phyloP scores from a whole-genome alignment of 352 stramenopile genomes.

The Pythium biforme region DNA sequence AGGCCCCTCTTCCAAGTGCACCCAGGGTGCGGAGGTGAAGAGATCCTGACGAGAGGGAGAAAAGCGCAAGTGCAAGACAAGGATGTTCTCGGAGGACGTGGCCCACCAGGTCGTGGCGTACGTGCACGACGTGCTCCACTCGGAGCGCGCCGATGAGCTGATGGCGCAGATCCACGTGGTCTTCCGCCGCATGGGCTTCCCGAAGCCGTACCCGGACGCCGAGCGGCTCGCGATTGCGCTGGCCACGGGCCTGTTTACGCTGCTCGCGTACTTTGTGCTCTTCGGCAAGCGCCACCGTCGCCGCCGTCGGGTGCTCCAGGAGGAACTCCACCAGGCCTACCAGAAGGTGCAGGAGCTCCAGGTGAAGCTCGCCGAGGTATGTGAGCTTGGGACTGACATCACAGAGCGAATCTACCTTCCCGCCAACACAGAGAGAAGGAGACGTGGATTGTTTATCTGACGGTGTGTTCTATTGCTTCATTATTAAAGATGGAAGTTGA shows the following conservation, averaged over 20 bases:
- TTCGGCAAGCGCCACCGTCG: slow-evolving; percentile 85
- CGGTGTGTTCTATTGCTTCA: neutral
- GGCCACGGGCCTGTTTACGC: slow-evolving; percentile 74
- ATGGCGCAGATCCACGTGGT: slow-evolving; percentile 72
- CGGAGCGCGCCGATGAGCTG: slow-evolving; percentile 56
- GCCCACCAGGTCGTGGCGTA: slow-evolving; percentile 63
- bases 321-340: slow-evolving; percentile 75
- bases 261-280: slow-evolving; percentile 86
- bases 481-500: slow-evolving; percentile 72
- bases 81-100: slow-evolving; percentile 49
- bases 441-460: neutral
- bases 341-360: slow-evolving; percentile 83
- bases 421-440: slow-evolving; percentile 5
- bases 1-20: too few relatives aligned
- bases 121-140: slow-evolving; percentile 81
- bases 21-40: neutral
- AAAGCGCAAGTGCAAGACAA: slow-evolving; percentile 1
- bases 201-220: slow-evolving; percentile 83
- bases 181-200: slow-evolving; percentile 66
- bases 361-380: slow-evolving; percentile 71
- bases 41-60: slow-evolving; percentile 5
- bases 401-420: neutral
- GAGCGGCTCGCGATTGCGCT: slow-evolving; percentile 83
- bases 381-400: neutral
- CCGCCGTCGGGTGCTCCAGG: slow-evolving; percentile 61